Evolutionary conservation across 2,329 filamentous ascomycete species (phyloP).

Genomic region (Westerdykella sp.): DNA sequence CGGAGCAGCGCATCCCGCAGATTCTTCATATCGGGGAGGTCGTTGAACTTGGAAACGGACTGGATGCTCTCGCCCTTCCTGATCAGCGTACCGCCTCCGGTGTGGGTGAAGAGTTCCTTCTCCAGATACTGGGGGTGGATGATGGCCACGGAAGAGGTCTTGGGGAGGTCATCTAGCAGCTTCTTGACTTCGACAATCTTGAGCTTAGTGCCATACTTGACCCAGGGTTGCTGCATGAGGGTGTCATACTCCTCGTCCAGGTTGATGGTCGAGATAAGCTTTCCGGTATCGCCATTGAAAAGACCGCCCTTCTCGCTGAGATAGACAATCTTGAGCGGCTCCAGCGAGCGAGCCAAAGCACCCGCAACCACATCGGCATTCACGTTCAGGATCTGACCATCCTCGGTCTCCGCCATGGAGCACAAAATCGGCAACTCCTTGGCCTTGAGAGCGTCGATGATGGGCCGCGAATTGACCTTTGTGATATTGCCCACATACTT

Average conservation of each 20-base stretch:
- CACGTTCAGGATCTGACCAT: slow-evolving; percentile 91
- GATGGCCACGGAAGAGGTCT: slow-evolving; percentile 91
- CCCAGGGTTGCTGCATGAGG: slow-evolving; percentile 91
- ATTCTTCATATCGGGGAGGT: slow-evolving; percentile 69
- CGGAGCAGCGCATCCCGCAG: slow-evolving; percentile 77
- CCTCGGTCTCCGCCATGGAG: slow-evolving; percentile 89
- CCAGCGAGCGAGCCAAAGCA: slow-evolving; percentile 78
- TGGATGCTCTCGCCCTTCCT: slow-evolving; percentile 85
- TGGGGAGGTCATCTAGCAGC: slow-evolving; percentile 77
- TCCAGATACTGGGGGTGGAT: slow-evolving; percentile 94
- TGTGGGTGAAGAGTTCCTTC: slow-evolving; percentile 95
- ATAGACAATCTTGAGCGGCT: slow-evolving; percentile 96
- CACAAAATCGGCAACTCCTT: slow-evolving; percentile 90
- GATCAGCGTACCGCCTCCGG: slow-evolving; percentile 87
- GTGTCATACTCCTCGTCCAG: slow-evolving; percentile 92
- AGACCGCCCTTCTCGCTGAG: slow-evolving; percentile 96
- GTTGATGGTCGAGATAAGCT: slow-evolving; percentile 97
- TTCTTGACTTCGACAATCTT: slow-evolving; percentile 99
- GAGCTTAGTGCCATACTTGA: slow-evolving; percentile 84
- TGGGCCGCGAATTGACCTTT: slow-evolving; percentile 80
- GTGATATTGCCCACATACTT: slow-evolving; percentile 94
- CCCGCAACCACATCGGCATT: slow-evolving; percentile 96
- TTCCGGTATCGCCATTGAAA: slow-evolving; percentile 85
- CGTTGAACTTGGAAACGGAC: slow-evolving; percentile 61
- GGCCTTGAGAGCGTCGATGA: slow-evolving; percentile 80